A percentile compares a stretch with the other conserved stretches of the same genome.
phyloP scores from a whole-genome alignment of 495 filamentous ascomycete species.

The Podospora didyma region DNA sequence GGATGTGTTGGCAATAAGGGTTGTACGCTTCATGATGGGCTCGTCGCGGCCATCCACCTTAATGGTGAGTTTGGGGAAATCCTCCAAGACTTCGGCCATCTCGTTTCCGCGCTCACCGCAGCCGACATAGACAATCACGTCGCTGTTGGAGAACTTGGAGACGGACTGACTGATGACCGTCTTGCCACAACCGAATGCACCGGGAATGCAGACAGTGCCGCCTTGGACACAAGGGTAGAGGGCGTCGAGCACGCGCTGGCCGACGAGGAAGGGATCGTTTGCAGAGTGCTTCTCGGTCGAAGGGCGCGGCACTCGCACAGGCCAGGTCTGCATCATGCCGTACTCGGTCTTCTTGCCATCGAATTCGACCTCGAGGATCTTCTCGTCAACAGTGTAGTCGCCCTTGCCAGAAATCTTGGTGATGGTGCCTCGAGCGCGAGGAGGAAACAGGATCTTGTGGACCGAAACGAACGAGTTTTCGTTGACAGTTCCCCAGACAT shows the following conservation, averaged over 20 bases:
- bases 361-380: slow-evolving; percentile 94
- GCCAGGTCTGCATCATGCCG: slow-evolving; percentile 98
- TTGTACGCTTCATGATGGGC: slow-evolving; percentile 99
- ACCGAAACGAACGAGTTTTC: slow-evolving; percentile 95
- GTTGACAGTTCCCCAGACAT: slow-evolving; percentile 88
- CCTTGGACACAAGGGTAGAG: slow-evolving; percentile 98
- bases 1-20: slow-evolving; percentile 96
- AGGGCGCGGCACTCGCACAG: slow-evolving; percentile 93
- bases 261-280: slow-evolving; percentile 86
- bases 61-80: slow-evolving; percentile 96
- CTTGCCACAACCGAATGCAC: slow-evolving; percentile 98
- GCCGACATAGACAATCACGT: slow-evolving; percentile 98
- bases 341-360: slow-evolving; percentile 90
- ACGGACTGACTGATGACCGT: slow-evolving; percentile 98
- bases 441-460: slow-evolving; percentile 94
- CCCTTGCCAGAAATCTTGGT: slow-evolving; percentile 84
- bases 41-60: slow-evolving; percentile 87
- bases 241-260: slow-evolving; percentile 92
- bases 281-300: slow-evolving; percentile 85
- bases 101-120: slow-evolving; percentile 98
- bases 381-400: slow-evolving; percentile 89
- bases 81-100: slow-evolving; percentile 99
- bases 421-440: slow-evolving; percentile 85
- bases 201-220: slow-evolving; percentile 95
- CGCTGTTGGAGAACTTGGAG: slow-evolving; percentile 99